These are phyloP conservation scores for Saturnispora mendoncae DNA, from an alignment of 805 yeast species.

Conservation along the genomic window DNA sequence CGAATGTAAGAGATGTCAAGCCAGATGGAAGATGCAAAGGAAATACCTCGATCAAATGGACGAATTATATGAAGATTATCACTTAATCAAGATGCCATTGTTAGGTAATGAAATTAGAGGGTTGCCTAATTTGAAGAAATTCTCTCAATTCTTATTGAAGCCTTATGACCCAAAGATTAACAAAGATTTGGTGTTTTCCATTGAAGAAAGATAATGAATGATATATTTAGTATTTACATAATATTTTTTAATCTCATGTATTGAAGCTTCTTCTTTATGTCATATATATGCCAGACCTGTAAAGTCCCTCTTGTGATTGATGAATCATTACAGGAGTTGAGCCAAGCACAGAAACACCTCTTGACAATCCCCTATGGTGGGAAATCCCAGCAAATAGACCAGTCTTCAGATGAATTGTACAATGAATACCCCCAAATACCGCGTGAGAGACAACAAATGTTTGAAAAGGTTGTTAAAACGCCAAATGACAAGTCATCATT, in stretches of 20 bases:
- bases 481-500: constrained; percentile 13
- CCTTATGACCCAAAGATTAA: constrained; percentile 69
- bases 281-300: constrained; percentile 51
- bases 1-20: constrained; percentile 80
- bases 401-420: constrained; percentile 13
- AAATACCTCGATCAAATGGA: constrained; percentile 92
- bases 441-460: constrained; percentile 30
- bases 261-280: constrained; percentile 14
- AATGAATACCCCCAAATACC: constrained; percentile 30
- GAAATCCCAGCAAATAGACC: constrained; percentile 6
- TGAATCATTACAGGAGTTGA: constrained; percentile 42
- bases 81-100: constrained; percentile 90
- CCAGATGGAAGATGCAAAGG: constrained; percentile 93
- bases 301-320: constrained; percentile 49
- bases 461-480: constrained; percentile 25
- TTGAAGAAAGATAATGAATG: constrained; percentile 37
- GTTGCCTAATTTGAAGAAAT: constrained; percentile 69
- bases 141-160: constrained; percentile 69
- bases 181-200: constrained; percentile 41
- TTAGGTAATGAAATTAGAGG: constrained; percentile 95
- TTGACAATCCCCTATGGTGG: constrained; percentile 31
- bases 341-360: constrained; percentile 47
- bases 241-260: neutral
- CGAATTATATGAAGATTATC: constrained; percentile 95
- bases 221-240: neutral